Evolutionary conservation across 768 basidiomycete genomes (phyloP).

Genomic region (Lentinus brumalis): DNA sequence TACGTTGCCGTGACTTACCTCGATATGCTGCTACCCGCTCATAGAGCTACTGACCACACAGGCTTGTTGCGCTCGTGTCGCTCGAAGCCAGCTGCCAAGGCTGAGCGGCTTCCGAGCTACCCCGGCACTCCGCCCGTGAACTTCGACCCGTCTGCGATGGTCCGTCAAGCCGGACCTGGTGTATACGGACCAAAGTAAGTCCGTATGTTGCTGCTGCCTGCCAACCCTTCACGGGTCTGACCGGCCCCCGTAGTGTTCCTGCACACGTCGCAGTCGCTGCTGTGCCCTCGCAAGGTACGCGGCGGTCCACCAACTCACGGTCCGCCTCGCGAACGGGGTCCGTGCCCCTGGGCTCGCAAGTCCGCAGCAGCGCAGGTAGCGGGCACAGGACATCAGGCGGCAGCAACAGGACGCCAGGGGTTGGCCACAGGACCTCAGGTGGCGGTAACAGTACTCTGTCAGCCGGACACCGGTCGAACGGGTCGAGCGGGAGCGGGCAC

Average conservation of each 20-base stretch:
- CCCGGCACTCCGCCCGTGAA: constrained; percentile 9
- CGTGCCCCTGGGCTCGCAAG: neutral
- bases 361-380: neutral
- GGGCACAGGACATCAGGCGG: neutral
- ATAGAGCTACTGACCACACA: neutral
- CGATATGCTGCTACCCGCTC: too few species aligned
- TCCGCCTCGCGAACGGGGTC: constrained; percentile 6
- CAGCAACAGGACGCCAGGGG: neutral
- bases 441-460: neutral
- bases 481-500: constrained; percentile 1
- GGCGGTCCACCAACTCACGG: constrained; percentile 1
- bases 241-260: neutral
- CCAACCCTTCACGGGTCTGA: neutral
- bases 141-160: constrained; percentile 10
- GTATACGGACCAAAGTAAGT: constrained; percentile 12
- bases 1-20: neutral
- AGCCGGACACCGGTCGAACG: too few species aligned
- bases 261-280: neutral
- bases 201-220: neutral
- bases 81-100: neutral
- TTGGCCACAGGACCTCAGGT: neutral
- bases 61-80: constrained; percentile 4
- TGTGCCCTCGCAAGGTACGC: neutral
- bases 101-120: constrained; percentile 11
- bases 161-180: neutral